Base-by-base conservation (phyloP, 2,329 filamentous ascomycete genomes). In the Penicillium sclerotigenum region DNA sequence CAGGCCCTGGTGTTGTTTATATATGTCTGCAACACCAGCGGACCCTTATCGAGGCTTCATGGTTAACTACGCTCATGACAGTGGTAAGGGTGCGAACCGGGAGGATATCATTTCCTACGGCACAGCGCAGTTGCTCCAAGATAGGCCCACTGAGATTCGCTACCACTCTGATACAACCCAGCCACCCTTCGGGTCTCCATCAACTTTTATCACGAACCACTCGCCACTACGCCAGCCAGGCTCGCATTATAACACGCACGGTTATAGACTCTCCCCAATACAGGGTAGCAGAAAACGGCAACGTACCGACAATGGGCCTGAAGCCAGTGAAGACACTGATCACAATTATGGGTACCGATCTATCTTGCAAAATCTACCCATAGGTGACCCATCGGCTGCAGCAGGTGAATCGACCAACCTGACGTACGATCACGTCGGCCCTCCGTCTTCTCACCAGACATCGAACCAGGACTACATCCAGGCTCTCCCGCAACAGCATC, bases 1-100 rank as follows among this genome's bases (percentile, higher is more conserved):
- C 56, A 59, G 81, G 86, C 85, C 88, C 86, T 88, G 86, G 86
- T 85, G 84, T 84, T 82, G 84, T 84, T 84, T 68, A 88, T 88
- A 85, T 77, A 83, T 83, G 77, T 83, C 80, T 80, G 83, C 79
- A 83, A 87, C 83, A 80, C 84, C 88, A 84, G 85, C 85, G 81
- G 82, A 84, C 81, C 85, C 86, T 77, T 90, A 89, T 80, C 84
- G 85, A 82, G 84, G 86, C 80, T 88, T 88, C 81, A 83, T 87
- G 83, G 85, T 89, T 82, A 84, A 87, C 74, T 89, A 88, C 79
- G 81, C 85, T 77, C 86, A 87, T 78, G 83, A 81, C 81, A 38
- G 51, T 28, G 43, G 76, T 83, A 86, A 79, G 77, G 84, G 77
- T 81, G 81, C 75, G 81, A 84, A 87, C 74, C 81, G 80, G 73